Evolutionary conservation across 2,329 filamentous ascomycete species (phyloP).

Genomic region (Fusarium dimerum): DNA sequence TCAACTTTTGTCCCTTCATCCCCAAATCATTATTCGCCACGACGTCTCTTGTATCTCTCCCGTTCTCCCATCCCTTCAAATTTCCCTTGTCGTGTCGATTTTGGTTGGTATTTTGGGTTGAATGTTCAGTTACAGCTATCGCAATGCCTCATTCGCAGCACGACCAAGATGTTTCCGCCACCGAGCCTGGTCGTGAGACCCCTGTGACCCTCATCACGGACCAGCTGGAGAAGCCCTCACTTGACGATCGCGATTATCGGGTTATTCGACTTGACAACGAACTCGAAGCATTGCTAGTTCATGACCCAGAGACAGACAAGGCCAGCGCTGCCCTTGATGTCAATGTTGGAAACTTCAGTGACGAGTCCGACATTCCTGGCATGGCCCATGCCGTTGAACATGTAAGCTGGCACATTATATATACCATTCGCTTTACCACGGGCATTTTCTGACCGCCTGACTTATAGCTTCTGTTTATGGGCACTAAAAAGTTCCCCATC

Average conservation of each 20-base stretch:
- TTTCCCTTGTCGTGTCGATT: conserved; percentile 9
- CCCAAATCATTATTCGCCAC: conserved; percentile 10
- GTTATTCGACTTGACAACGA: conserved; percentile 84
- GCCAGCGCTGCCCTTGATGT: conserved; percentile 94
- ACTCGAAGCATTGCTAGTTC: conserved; percentile 87
- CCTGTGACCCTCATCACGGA: conserved; percentile 59
- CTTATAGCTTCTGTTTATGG: conserved; percentile 86
- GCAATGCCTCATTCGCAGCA: conserved; percentile 35
- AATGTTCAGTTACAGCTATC: conserved; percentile 9
- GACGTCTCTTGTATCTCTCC: conserved; percentile 8
- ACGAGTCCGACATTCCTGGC: conserved; percentile 85
- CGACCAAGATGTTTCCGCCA: conserved; percentile 23
- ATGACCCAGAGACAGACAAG: conserved; percentile 95
- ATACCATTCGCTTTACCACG: not conserved
- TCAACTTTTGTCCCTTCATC: conserved; percentile 6
- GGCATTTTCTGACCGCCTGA: conserved; percentile 11
- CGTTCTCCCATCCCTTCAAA: conserved; percentile 4
- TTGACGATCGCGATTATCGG: conserved; percentile 85
- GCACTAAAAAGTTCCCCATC: conserved; percentile 93
- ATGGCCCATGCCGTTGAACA: conserved; percentile 97
- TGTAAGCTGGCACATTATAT: conserved; percentile 42
- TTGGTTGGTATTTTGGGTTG: conserved; percentile 13
- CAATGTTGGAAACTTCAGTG: conserved; percentile 93
- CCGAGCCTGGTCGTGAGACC: conserved; percentile 26
- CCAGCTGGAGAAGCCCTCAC: conserved; percentile 74